phyloP scores from a whole-genome alignment of 1,139 yeast genomes.

The Suhomyces kunorum region DNA sequence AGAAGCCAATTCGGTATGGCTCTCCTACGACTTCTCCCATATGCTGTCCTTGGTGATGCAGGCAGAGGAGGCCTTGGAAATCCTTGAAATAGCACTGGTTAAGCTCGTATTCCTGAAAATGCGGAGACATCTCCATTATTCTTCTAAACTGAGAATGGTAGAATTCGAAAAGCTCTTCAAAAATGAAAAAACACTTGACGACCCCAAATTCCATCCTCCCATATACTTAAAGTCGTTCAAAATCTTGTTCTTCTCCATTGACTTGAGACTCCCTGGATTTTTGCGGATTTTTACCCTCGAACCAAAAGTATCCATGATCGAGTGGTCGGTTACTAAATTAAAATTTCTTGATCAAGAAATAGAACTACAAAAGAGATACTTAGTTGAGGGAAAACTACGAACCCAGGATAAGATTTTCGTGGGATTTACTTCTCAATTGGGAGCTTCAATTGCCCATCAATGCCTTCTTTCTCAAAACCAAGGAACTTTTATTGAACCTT shows the following conservation, averaged over 20 bases:
- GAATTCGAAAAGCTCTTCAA: not conserved
- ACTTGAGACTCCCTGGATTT: constrained; percentile 35
- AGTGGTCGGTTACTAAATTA: constrained; percentile 34
- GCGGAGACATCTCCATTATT: too few relatives aligned
- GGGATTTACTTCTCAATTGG: constrained; percentile 48
- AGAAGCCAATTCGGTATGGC: constrained; percentile 52
- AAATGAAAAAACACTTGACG: not conserved
- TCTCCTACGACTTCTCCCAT: constrained; percentile 45
- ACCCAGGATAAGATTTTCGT: constrained; percentile 50
- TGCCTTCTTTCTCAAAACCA: constrained; percentile 47
- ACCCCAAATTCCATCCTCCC: constrained; percentile 38
- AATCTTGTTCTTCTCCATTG: constrained; percentile 28
- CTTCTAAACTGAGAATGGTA: too few relatives aligned
- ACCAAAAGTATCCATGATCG: constrained; percentile 22
- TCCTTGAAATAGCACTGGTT: constrained; percentile 41
- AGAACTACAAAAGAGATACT: constrained; percentile 24
- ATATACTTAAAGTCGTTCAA: constrained; percentile 22
- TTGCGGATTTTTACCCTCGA: constrained; percentile 28
- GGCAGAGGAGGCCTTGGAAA: constrained; percentile 34
- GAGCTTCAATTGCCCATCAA: constrained; percentile 58
- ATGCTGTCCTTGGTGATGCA: constrained; percentile 32
- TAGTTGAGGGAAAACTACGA: constrained; percentile 21
- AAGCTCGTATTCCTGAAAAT: not conserved
- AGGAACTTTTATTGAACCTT: constrained; percentile 42
- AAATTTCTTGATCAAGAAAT: constrained; percentile 20